Evolutionary conservation across 345 rosid species (phyloP), one percentile per base, ranked within the genome.

Genomic region (Syzygium aqueum): DNA sequence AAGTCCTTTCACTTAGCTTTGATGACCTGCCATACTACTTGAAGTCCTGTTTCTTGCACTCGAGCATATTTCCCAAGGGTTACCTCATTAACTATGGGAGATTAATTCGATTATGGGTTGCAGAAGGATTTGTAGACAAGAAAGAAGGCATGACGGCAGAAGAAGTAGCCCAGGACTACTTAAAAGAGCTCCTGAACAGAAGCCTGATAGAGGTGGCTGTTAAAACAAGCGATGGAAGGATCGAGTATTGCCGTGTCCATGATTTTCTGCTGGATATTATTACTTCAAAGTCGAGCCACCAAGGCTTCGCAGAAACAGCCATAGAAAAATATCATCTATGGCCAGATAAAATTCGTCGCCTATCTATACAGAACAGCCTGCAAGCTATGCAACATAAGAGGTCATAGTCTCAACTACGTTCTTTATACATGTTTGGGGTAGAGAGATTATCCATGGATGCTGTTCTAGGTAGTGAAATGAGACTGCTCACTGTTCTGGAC

Each of bases 41-140:
- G 6, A 92, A 93, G 73, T 86, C 89, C 23, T 92, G 94, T 84
- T 89, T 91, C 86, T 49, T 93, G 86, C 91, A 92, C 91, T 84
- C 91, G n/a, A 87, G 92, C 85, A 84, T 93, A 16, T 93, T 92
- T 67, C 93, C 93, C 0, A 77, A 93, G 51, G 90, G 88, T 56
- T 86, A 85, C 67, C 84, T 10, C 0, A 88, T 93, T 0, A 84
- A 89, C 33, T 73, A 21, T 1, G 11, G 25, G 85, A 90, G 88
- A 87, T 84, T 92, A 49, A 65, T 85, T 80, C 89, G 93, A 8
- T 50, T 93, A 2, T 93, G 95, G 95, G 86, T 86, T 3, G 93
- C 93, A 0, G 92, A 92, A 63, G 92, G 93, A 27, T 92, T 93
- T 53, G 90, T 92, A 0, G 90, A 87, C 86, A 85, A 30, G 33